Percentiles rank a stretch among this genome's conserved stretches.
Conservation (phyloP, 129 eudicot species). For the Pseudognaphalium luteoalbum region DNA sequence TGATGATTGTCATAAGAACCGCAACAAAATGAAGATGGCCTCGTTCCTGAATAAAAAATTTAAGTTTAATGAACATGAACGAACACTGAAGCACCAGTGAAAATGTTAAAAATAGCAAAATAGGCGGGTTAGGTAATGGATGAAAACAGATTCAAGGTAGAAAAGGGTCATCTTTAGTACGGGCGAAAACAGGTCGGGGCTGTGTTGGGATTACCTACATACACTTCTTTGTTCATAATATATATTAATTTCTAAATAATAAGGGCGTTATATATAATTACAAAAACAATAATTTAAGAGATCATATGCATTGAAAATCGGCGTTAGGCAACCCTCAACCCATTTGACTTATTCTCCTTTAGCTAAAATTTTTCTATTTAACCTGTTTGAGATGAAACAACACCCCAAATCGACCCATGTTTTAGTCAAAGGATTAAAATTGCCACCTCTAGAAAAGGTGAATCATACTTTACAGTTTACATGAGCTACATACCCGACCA, state of each 20-base stretch:
- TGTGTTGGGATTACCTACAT: not conserved
- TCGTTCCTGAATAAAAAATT: slow-evolving; percentile 59
- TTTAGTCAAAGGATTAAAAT: not conserved
- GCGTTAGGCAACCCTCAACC: not conserved
- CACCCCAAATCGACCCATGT: not conserved
- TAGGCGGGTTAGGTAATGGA: not conserved
- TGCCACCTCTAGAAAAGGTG: not conserved
- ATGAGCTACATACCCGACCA: slow-evolving; percentile 64
- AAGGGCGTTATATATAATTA: not conserved
- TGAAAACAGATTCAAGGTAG: not conserved
- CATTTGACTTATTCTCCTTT: slow-evolving; percentile 1
- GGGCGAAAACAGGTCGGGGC: not conserved
- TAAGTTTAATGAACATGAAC: not conserved
- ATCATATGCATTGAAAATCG: not conserved
- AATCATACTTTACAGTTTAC: slow-evolving; percentile 4
- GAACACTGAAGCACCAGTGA: not conserved
- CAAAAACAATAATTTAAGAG: slow-evolving; percentile 4
- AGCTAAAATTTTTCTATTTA: too few relatives aligned
- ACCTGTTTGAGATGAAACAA: not conserved
- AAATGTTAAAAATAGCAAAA: not conserved
- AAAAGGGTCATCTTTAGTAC: not conserved
- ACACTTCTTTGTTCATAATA: not conserved
- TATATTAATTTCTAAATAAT: too few relatives aligned
- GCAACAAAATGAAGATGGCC: slow-evolving; percentile 78
- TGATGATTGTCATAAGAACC: slow-evolving; percentile 69